Conservation (phyloP, 768 basidiomycete genomes). For the Pleurotus giganteus region DNA sequence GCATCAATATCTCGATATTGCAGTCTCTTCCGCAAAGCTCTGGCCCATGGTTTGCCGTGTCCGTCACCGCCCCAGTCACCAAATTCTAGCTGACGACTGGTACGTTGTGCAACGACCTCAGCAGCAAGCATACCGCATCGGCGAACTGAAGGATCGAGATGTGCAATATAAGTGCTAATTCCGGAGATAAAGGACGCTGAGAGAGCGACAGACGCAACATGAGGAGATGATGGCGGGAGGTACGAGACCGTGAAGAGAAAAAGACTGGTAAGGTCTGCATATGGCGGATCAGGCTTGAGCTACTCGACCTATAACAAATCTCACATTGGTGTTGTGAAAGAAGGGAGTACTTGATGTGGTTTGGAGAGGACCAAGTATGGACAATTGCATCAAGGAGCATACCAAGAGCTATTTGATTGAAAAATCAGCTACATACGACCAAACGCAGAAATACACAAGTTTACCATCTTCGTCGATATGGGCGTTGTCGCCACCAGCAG, state of each 20-base stretch:
- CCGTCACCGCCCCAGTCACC: slow-evolving; percentile 81
- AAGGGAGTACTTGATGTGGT: slow-evolving; percentile 79
- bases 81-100: slow-evolving; percentile 72
- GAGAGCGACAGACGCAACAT: slow-evolving; percentile 44
- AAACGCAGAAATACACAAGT: neutral
- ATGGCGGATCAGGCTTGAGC: neutral
- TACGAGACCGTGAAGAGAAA: slow-evolving; percentile 66
- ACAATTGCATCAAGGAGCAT: slow-evolving; percentile 47
- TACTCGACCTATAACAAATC: slow-evolving; percentile 23
- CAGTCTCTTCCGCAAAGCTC: slow-evolving; percentile 55
- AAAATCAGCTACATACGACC: neutral
- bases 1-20: slow-evolving; percentile 51
- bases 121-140: slow-evolving; percentile 92
- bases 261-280: slow-evolving; percentile 68
- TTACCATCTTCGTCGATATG: slow-evolving; percentile 30
- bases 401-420: slow-evolving; percentile 37
- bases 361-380: slow-evolving; percentile 70
- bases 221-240: slow-evolving; percentile 49
- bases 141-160: slow-evolving; percentile 73
- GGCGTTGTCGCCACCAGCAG: slow-evolving; percentile 38
- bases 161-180: slow-evolving; percentile 73
- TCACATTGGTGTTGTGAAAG: slow-evolving; percentile 74
- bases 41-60: slow-evolving; percentile 61
- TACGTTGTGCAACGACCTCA: slow-evolving; percentile 67
- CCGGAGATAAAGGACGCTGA: slow-evolving; percentile 64